Conservation (phyloP, 164 flowering plant genomes). For the Paratinospora sagittata region DNA sequence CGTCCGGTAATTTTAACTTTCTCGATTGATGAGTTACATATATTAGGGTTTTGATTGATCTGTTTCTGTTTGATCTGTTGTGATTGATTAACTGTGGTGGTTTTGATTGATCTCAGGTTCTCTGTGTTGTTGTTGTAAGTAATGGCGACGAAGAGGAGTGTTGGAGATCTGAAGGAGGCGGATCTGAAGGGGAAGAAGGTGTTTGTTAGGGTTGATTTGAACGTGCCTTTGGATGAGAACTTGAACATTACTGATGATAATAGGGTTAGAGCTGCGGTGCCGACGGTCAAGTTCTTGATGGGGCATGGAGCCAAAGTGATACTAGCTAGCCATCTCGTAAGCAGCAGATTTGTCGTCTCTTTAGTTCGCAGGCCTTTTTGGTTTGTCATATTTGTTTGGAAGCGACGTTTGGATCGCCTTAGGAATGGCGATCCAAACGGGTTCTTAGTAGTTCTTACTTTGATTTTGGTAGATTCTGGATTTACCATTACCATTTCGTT, state of each 20-base stretch:
- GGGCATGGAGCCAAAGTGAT: conserved; percentile 51
- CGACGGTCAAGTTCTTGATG: conserved; percentile 61
- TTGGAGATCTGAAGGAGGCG: conserved; percentile 43
- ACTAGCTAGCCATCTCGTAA: conserved; percentile 51
- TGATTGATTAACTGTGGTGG: too few species aligned
- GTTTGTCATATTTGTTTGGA: neutral
- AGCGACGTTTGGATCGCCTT: neutral
- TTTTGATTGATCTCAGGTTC: neutral
- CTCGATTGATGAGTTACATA: too few species aligned
- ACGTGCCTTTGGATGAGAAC: conserved; percentile 64
- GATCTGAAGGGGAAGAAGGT: conserved; percentile 72
- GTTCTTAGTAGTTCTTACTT: neutral
- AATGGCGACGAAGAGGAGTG: conserved; percentile 63
- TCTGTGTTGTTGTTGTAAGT: neutral
- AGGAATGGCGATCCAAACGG: neutral
- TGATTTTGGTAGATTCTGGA: neutral
- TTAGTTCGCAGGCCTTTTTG: neutral
- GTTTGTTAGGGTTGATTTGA: conserved; percentile 67
- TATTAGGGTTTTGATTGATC: neutral
- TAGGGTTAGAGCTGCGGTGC: conserved; percentile 61
- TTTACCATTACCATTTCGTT: neutral
- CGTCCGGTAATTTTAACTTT: neutral
- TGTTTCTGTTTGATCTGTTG: neutral
- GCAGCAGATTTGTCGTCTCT: neutral
- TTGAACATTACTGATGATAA: conserved; percentile 69